These are phyloP conservation scores for Logfia minima DNA, from an alignment of 129 eudicot genomes.

Conservation along the genomic window DNA sequence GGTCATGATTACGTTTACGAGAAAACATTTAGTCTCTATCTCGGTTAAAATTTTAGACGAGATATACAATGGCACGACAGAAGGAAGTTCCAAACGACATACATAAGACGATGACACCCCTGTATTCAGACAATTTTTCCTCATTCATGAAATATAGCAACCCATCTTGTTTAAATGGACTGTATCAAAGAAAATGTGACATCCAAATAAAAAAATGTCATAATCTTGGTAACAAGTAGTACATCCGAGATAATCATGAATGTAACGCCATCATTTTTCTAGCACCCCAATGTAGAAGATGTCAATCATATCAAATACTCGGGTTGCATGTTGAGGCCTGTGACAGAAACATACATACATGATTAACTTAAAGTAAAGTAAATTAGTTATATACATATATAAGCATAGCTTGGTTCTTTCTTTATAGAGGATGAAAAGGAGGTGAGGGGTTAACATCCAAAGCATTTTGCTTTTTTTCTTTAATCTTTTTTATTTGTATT, in stretches of 20 bases:
- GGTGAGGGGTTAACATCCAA: background rate
- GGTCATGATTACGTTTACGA: too few species aligned
- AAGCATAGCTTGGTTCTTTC: background rate
- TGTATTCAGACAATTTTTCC: background rate
- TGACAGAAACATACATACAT: conserved; percentile 18
- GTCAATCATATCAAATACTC: conserved; percentile 85
- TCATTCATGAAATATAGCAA: conserved; percentile 9
- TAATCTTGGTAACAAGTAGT: conserved; percentile 18
- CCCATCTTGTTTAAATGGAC: conserved; percentile 10
- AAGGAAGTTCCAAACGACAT: background rate
- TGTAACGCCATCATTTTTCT: conserved; percentile 33
- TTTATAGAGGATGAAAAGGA: background rate
- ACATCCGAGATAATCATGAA: conserved; percentile 13
- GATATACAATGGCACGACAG: background rate
- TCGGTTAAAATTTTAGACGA: background rate
- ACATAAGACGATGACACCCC: background rate
- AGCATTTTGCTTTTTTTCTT: too few species aligned
- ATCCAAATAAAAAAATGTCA: conserved; percentile 8
- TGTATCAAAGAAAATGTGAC: background rate
- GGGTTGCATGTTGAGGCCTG: conserved; percentile 96
- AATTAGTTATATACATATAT: background rate
- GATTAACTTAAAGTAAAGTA: background rate
- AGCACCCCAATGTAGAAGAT: conserved; percentile 77
- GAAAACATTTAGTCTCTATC: background rate
- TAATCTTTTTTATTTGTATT: too few species aligned